Conservation (phyloP, 352 stramenopile species). For the Globisporangium polare region DNA sequence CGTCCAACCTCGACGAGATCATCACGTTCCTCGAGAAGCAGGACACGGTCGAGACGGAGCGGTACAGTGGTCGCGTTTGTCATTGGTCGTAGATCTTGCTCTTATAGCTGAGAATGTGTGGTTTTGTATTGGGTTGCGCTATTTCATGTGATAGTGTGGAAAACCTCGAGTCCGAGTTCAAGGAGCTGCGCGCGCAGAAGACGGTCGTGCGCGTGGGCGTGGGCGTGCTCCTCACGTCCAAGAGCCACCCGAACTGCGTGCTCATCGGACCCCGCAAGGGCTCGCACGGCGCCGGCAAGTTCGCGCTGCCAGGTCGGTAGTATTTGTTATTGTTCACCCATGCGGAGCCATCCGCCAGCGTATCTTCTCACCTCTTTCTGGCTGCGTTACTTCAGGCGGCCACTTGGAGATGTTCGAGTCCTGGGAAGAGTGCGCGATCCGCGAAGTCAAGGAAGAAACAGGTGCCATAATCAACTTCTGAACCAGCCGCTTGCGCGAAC, state of each 20-base stretch:
- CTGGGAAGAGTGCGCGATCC: conserved; percentile 73
- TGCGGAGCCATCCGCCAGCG: background rate
- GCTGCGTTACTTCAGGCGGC: conserved; percentile 24
- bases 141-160: conserved; percentile 27
- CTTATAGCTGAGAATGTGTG: background rate
- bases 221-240: conserved; percentile 67
- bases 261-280: conserved; percentile 69
- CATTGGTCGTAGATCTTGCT: background rate
- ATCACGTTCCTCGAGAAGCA: conserved; percentile 83
- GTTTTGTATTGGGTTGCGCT: background rate
- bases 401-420: conserved; percentile 84
- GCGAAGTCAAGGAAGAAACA: conserved; percentile 83
- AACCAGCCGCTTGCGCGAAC: background rate
- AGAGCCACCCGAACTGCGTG: conserved; percentile 58
- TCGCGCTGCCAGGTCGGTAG: conserved; percentile 56
- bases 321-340: background rate
- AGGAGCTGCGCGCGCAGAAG: conserved; percentile 54
- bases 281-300: conserved; percentile 73
- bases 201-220: conserved; percentile 72
- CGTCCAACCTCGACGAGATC: conserved; percentile 82
- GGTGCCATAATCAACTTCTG: conserved; percentile 21
- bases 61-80: conserved; percentile 22
- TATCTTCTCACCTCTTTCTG: background rate
- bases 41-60: conserved; percentile 55
- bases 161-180: conserved; percentile 53